These are phyloP conservation scores for Colletotrichum agaves DNA, from an alignment of 2,329 filamentous ascomycete species.

Conservation along the genomic window DNA sequence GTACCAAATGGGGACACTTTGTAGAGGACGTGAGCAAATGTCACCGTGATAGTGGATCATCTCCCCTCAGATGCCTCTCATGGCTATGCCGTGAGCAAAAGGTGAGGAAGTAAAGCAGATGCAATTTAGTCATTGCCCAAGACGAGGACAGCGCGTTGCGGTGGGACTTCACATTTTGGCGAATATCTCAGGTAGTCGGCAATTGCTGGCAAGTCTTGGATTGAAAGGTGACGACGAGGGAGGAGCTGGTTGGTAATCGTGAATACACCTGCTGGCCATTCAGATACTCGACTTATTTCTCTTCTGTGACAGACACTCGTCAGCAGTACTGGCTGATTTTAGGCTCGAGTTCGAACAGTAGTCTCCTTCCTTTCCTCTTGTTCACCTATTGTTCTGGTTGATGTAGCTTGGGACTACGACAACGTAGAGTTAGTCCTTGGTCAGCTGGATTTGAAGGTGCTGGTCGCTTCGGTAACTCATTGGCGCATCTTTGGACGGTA, in stretches of 20 bases:
- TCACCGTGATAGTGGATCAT: conserved; percentile 24
- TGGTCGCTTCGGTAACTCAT: not conserved
- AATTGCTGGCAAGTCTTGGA: conserved; percentile 9
- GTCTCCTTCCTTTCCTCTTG: conserved; percentile 3
- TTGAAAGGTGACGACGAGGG: conserved; percentile 2
- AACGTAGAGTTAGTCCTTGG: not conserved
- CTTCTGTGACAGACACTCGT: not conserved
- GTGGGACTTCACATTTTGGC: not conserved
- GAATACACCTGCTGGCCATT: too few species aligned
- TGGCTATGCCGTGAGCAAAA: not conserved
- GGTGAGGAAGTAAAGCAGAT: not conserved
- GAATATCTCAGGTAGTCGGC: not conserved
- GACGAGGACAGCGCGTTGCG: not conserved
- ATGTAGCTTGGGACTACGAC: not conserved
- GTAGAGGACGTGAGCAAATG: conserved; percentile 18
- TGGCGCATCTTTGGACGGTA: conserved; percentile 32
- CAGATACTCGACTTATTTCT: not conserved
- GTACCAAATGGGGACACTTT: conserved; percentile 19
- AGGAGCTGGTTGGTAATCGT: conserved; percentile 12
- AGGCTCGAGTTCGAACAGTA: not conserved
- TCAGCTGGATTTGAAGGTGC: conserved; percentile 4
- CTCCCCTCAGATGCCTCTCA: not conserved
- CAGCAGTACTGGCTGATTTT: not conserved
- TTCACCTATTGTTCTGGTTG: conserved; percentile 27
- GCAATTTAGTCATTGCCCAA: not conserved